These are phyloP conservation scores for Mycena kentingensis DNA, from an alignment of 768 basidiomycete genomes.

Conservation along the genomic window DNA sequence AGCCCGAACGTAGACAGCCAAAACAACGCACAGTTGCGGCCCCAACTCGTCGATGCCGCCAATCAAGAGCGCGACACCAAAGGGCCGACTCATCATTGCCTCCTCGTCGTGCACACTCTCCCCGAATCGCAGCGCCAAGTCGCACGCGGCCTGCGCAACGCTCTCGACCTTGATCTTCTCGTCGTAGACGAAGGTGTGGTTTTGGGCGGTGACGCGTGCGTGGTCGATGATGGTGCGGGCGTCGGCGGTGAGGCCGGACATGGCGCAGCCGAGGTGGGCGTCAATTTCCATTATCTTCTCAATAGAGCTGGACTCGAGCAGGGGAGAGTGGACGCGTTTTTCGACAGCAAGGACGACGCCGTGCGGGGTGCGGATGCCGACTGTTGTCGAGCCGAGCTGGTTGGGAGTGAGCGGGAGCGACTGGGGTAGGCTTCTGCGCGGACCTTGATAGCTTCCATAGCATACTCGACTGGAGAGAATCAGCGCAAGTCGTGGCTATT, in stretches of 20 bases:
- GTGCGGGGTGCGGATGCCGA: conserved; percentile 88
- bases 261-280: conserved; percentile 92
- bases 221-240: conserved; percentile 99
- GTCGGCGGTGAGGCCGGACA: conserved; percentile 97
- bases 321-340: conserved; percentile 96
- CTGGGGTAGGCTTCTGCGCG: conserved; percentile 6
- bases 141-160: conserved; percentile 96
- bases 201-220: conserved; percentile 93
- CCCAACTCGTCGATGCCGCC: conserved; percentile 97
- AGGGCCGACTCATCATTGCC: conserved; percentile 98
- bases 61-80: conserved; percentile 95
- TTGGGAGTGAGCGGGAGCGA: conserved; percentile 6
- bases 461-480: conserved; percentile 84
- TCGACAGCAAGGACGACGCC: conserved; percentile 96
- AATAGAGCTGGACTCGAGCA: conserved; percentile 93
- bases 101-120: conserved; percentile 99
- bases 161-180: conserved; percentile 97
- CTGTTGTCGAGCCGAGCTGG: conserved; percentile 96
- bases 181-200: conserved; percentile 96
- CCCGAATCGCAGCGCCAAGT: conserved; percentile 94
- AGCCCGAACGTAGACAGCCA: conserved; percentile 6
- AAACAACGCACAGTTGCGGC: conserved; percentile 82
- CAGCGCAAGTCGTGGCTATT: conserved; percentile 16
- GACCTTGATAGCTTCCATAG: conserved; percentile 98
- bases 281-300: conserved; percentile 99